Base-by-base conservation (phyloP, 1,284 basidiomycete species). In the Serendipita sp. region DNA sequence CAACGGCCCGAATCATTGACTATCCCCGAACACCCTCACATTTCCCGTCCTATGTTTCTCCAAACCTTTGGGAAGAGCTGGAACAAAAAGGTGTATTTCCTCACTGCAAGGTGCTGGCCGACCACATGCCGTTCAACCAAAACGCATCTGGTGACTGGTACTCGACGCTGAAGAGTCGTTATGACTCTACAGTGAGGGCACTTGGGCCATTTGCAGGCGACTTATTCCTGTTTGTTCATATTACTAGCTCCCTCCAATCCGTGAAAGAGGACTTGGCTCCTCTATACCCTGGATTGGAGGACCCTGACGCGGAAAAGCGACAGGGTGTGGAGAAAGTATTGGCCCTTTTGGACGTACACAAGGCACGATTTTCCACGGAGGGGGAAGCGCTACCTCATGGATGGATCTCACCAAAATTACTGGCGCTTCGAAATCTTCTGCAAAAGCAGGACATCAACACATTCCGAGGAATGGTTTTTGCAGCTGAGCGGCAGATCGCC, bases 381-480 rank as follows among this genome's bases (percentile, higher is more conserved):
- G 22, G 30, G 1, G 67, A 69, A 10, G 62, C 70, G n/a, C 69
- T 77, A 13, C 77, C 79, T 2, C 70, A 82, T 15, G 72, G 76
- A 22, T 88, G 84, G 83, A 82, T 82, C 66, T 82, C 90, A 0
- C 84, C 87, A 2, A 91, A 92, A 71, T 72, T 92, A 60, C 74
- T 75, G 49, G 74, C 74, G 2, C 76, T 92, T 30, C 76, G 84
- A 15, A 78, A 84, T 32, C 72, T 85, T 55, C 76, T 92, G 12
- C 73, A 78, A n/a, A 74, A 75, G 17, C 78, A 84, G 68, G 74
- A 79, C 42, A 76, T 77, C 32, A 69, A 76, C 0, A 74, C 76
- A 3, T 89, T 91, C 68, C 88, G 89, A 68, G 83, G 82, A 8
- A 91, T 93, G 65, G 77, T 93, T 32, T 93, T 93, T 69, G 88